A percentile compares a stretch with the other conserved stretches of the same genome.
Conservation (phyloP, 306 rosid species). For the Hippophae tibetana region DNA sequence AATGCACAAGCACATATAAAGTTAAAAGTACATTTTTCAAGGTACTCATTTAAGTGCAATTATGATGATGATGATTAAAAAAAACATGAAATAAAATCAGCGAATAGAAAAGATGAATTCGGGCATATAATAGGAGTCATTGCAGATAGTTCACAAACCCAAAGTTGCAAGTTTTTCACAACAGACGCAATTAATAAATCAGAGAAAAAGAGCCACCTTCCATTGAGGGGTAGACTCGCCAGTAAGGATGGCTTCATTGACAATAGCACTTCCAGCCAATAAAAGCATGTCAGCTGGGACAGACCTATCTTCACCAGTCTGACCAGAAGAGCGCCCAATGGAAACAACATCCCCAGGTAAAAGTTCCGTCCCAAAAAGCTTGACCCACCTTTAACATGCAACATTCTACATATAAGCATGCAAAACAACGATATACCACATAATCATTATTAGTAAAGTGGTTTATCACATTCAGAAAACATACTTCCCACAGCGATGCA, state of each 20-base stretch:
- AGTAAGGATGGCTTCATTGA: conserved; percentile 95
- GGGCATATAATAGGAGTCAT: too few relatives aligned
- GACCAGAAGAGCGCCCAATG: conserved; percentile 77
- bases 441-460: neutral
- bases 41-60: neutral
- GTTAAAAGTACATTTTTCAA: neutral
- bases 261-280: conserved; percentile 94
- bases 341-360: conserved; percentile 98
- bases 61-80: neutral
- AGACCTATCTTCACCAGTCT: conserved; percentile 84
- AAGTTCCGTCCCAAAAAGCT: conserved; percentile 81
- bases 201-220: conserved; percentile 70
- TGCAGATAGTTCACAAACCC: neutral
- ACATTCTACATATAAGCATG: conserved; percentile 10
- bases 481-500: conserved; percentile 95
- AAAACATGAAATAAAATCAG: too few relatives aligned
- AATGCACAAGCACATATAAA: neutral
- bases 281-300: conserved; percentile 99
- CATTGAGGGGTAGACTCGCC: conserved; percentile 99
- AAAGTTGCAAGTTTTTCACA: neutral
- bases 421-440: conserved; percentile 5
- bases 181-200: conserved; percentile 15
- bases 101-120: too few relatives aligned
- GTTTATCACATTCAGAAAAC: conserved; percentile 23
- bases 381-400: conserved; percentile 65